phyloP scores from a whole-genome alignment of 202 grass and related monocot species.

The Panicum virgatum region DNA sequence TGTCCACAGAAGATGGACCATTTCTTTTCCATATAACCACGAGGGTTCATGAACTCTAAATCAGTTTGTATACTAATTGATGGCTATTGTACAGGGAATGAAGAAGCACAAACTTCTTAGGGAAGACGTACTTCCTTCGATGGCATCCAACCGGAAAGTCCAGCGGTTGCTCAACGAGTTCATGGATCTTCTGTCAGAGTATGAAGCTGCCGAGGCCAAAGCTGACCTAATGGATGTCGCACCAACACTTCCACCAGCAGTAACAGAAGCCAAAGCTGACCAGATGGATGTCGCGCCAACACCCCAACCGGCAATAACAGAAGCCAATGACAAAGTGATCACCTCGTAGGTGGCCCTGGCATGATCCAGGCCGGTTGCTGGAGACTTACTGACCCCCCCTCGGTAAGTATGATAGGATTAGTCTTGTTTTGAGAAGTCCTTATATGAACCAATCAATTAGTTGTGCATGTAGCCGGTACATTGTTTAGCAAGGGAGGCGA shows the following conservation, averaged over 20 bases:
- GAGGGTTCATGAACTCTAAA: not conserved
- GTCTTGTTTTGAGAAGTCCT: conserved; percentile 24
- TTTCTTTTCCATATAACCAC: not conserved
- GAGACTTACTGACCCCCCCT: conserved; percentile 45
- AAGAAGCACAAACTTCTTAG: conserved; percentile 86
- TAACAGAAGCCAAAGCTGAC: conserved; percentile 43
- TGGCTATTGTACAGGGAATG: conserved; percentile 67
- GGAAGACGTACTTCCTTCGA: conserved; percentile 83
- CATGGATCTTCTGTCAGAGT: conserved; percentile 89
- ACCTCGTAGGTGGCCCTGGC: conserved; percentile 10
- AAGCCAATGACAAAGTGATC: conserved; percentile 21
- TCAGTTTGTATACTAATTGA: not conserved
- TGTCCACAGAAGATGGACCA: not conserved
- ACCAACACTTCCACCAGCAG: conserved; percentile 2
- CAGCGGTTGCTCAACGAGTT: conserved; percentile 92
- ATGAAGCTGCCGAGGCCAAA: conserved; percentile 48
- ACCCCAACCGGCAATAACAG: conserved; percentile 21
- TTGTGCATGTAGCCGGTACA: conserved; percentile 39
- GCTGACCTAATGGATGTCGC: conserved; percentile 56
- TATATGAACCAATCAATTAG: conserved; percentile 9
- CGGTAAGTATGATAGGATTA: conserved; percentile 50
- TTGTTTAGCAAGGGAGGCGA: conserved; percentile 27
- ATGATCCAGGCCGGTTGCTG: conserved; percentile 21
- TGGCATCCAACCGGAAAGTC: conserved; percentile 94
- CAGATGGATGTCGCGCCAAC: conserved; percentile 50